Base-by-base conservation (phyloP, 805 yeast genomes). In the Babjeviella inositovora region DNA sequence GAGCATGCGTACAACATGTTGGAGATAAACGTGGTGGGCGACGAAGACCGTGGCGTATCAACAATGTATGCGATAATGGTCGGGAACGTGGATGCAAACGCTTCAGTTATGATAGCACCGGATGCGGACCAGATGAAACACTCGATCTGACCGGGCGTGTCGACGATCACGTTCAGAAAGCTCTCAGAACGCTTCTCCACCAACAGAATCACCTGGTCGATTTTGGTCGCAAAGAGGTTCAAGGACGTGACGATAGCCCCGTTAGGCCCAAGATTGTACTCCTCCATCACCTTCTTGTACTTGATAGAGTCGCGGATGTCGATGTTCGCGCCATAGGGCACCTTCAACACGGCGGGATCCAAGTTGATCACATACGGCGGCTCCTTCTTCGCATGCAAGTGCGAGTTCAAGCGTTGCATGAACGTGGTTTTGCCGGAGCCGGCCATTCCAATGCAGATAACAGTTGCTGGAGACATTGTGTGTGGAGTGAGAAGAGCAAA, bases 1-100 rank as follows among this genome's bases (percentile, higher is more conserved):
- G 97, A 87, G 53, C 98, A 90, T 1, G 99, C 98, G 42, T 90
- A 90, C 16, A 90, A 63, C 99, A 90, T 90, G 47, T 90, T 90
- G 25, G 97, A 85, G 68, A 90, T 90, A 47, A 90, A 90, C 2
- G 99, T 90, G 0, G 95, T 79, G 20, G 98, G 98, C 2, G 92
- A 73, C 2, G 93, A 57, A 30, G 85, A 77, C 44, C 98, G 64
- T 23, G 98, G 98, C 1, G 98, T 90, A 43, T 90, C 99, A 14
- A 90, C 90, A 31, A 90, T 74, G 45, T 90, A 90, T 0, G 97
- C 97, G 32, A 90, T 69, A 14, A 90, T 81, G 0, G 98, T 90
- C 10, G 99, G 99, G 45, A 82, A 81, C 4, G 92, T 70, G 0
- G 93, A 76, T 1, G 97, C 98, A 52, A 90, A 80, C 0, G 96